Evolutionary conservation across 495 filamentous ascomycete species (phyloP).

Genomic region (Hypoxylon lenormandii): DNA sequence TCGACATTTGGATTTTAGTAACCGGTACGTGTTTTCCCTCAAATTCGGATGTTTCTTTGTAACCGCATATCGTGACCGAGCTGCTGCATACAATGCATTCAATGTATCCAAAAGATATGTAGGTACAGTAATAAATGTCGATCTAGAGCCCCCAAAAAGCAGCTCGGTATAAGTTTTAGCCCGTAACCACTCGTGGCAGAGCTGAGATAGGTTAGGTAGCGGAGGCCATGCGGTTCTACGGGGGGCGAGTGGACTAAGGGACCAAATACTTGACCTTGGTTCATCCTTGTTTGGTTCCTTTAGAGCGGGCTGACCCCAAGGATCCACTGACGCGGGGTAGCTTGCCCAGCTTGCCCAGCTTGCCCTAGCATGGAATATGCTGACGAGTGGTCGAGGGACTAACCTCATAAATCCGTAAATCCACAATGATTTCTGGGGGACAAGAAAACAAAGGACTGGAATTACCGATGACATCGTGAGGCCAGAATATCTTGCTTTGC

Average conservation of each 20-base stretch:
- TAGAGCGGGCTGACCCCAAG: conserved; percentile 24
- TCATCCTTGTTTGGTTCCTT: conserved; percentile 21
- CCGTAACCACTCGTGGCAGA: neutral
- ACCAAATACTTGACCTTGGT: neutral
- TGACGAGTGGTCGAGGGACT: neutral
- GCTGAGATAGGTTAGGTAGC: no score
- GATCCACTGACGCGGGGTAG: conserved; percentile 27
- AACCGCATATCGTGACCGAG: conserved; percentile 2
- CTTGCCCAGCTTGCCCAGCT: no score
- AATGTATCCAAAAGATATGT: neutral
- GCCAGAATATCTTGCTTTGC: neutral
- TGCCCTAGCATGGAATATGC: conserved; percentile 7
- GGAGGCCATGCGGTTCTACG: no score
- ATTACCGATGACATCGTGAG: neutral
- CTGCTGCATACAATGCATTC: neutral
- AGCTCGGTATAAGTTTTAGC: conserved; percentile 9
- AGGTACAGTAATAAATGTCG: neutral
- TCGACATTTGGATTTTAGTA: neutral
- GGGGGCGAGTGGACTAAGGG: neutral
- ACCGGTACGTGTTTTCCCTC: neutral
- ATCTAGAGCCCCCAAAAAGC: neutral
- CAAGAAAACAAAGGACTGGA: neutral
- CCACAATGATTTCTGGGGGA: neutral
- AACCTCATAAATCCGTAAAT: neutral
- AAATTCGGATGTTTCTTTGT: conserved; percentile 29